Conservation (phyloP, 202 grass and related monocot species). For the Bolboschoenoplectus hybrid region DNA sequence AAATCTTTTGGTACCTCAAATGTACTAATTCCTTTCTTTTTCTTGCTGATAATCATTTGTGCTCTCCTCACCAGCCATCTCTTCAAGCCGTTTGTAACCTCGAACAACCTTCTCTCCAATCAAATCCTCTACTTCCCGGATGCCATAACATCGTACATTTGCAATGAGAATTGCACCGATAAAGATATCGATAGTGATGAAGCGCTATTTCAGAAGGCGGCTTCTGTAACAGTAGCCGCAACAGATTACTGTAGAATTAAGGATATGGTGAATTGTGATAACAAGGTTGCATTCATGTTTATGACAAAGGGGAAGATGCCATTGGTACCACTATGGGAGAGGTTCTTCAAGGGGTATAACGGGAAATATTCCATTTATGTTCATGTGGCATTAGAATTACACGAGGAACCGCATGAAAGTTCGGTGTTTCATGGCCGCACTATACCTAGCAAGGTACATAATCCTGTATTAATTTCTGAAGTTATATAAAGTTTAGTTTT, state of each 20-base stretch:
- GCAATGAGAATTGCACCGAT: neutral
- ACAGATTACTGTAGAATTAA: constrained; percentile 1
- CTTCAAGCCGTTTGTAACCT: constrained; percentile 24
- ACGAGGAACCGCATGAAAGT: constrained; percentile 31
- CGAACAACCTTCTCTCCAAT: constrained; percentile 23
- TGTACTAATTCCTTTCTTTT: constrained; percentile 5
- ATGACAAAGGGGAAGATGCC: constrained; percentile 40
- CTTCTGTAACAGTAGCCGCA: neutral
- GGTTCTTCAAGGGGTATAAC: constrained; percentile 42
- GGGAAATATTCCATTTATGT: constrained; percentile 45
- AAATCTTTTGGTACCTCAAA: neutral
- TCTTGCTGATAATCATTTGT: constrained; percentile 20
- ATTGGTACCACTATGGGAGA: constrained; percentile 43
- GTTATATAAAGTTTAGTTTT: neutral
- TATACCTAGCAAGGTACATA: constrained; percentile 46
- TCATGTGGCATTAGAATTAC: constrained; percentile 38
- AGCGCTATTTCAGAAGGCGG: constrained; percentile 5
- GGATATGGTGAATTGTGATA: neutral
- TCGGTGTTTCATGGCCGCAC: constrained; percentile 41
- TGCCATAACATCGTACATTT: neutral
- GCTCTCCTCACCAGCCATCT: neutral
- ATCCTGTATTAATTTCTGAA: neutral
- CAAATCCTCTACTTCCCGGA: constrained; percentile 7
- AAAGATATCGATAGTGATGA: neutral
- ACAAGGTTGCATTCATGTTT: constrained; percentile 51